phyloP scores from a whole-genome alignment of 257 asterid species.

The Nyctanthes arbortristis region DNA sequence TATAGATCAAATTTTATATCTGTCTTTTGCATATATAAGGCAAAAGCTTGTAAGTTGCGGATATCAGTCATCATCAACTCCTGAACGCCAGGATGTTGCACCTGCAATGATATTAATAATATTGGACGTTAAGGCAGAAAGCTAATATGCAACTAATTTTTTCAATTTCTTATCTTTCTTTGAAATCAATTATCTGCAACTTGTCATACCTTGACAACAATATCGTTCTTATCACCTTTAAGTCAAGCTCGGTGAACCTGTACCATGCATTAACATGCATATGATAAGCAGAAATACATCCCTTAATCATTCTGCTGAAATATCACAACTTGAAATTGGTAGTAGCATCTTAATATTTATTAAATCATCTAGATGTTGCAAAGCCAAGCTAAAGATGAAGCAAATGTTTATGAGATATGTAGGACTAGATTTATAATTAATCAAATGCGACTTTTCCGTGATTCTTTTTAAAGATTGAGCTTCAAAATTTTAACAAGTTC shows the following conservation, averaged over 20 bases:
- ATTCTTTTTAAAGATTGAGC: not conserved
- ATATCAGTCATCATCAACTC: slow-evolving; percentile 98
- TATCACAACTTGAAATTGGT: not conserved
- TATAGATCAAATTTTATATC: slow-evolving; percentile 88
- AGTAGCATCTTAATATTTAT: slow-evolving; percentile 4
- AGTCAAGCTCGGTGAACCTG: slow-evolving; percentile 93
- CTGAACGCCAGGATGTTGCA: slow-evolving; percentile 96
- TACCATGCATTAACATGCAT: slow-evolving; percentile 21
- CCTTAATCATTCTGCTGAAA: not conserved
- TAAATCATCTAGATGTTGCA: slow-evolving; percentile 10
- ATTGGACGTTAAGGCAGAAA: slow-evolving; percentile 16
- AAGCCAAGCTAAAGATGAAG: slow-evolving; percentile 12
- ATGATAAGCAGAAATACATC: not conserved
- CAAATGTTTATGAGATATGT: too few species aligned
- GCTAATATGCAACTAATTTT: slow-evolving; percentile 7
- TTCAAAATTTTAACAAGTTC: not conserved
- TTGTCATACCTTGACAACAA: slow-evolving; percentile 84
- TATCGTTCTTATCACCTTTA: slow-evolving; percentile 77
- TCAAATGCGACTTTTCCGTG: not conserved
- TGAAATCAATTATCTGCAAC: too few species aligned
- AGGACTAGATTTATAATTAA: too few species aligned
- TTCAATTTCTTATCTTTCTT: too few species aligned
- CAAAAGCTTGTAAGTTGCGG: slow-evolving; percentile 92
- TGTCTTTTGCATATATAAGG: slow-evolving; percentile 90
- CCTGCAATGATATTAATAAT: slow-evolving; percentile 44